Evolutionary conservation across 352 stramenopile genomes (phyloP).

Genomic region (Pythium aquatile): DNA sequence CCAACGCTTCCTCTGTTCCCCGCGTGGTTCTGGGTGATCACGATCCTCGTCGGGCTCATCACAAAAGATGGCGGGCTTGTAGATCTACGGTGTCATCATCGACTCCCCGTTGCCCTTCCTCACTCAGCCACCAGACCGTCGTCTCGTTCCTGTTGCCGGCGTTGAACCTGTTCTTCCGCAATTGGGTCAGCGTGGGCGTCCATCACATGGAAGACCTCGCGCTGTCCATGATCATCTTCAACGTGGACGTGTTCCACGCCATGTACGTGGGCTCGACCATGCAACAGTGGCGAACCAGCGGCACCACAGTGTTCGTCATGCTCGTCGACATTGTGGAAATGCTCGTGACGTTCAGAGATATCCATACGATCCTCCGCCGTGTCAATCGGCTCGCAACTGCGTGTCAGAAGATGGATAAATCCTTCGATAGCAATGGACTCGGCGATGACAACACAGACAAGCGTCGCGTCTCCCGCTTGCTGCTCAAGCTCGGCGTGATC

Average conservation of each 20-base stretch:
- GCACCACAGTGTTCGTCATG: constrained; percentile 5
- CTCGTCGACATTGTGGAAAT: constrained; percentile 3
- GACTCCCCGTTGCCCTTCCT: constrained; percentile 13
- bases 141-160: constrained; percentile 6
- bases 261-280: constrained; percentile 17
- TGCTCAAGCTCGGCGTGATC: no score
- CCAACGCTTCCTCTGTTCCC: constrained; percentile 5
- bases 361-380: background rate
- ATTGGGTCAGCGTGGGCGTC: constrained; percentile 3
- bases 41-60: background rate
- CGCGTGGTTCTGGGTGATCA: constrained; percentile 4
- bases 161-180: constrained; percentile 16
- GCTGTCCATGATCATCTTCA: constrained; percentile 12
- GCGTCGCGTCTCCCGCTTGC: no score
- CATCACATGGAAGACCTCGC: constrained; percentile 12
- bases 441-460: no score
- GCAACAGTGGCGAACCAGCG: constrained; percentile 1
- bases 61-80: no score
- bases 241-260: constrained; percentile 24
- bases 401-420: background rate
- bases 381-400: background rate
- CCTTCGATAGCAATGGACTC: background rate
- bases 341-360: no score
- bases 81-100: background rate
- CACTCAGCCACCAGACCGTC: constrained; percentile 1